A percentile compares a stretch with the other conserved stretches of the same genome.
These are phyloP conservation scores for Syzygium grande DNA, from an alignment of 345 rosid genomes.

Conservation along the genomic window DNA sequence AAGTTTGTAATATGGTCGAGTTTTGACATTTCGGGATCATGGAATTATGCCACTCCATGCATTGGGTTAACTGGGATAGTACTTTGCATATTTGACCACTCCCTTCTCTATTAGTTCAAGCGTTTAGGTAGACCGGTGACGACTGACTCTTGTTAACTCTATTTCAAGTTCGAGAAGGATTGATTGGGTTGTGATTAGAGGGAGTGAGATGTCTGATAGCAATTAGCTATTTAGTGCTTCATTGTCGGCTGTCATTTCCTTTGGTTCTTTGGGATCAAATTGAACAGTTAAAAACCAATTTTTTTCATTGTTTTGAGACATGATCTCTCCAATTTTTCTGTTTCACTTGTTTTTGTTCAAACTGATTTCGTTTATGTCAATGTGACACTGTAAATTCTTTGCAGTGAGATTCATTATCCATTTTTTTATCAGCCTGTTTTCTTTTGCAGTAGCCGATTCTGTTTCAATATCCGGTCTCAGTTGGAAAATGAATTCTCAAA, in stretches of 20 bases:
- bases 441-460: slow-evolving; percentile 74
- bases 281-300: neutral
- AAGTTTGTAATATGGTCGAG: neutral
- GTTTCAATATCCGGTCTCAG: slow-evolving; percentile 48
- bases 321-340: neutral
- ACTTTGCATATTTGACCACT: neutral
- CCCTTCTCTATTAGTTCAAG: neutral
- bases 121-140: too few species aligned
- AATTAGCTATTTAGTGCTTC: neutral
- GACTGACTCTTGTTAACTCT: neutral
- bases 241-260: neutral
- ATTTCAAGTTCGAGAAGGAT: neutral
- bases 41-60: neutral
- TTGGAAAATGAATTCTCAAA: slow-evolving; percentile 77
- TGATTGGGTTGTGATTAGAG: neutral
- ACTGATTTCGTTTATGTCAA: neutral
- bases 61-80: neutral
- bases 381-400: neutral
- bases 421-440: neutral
- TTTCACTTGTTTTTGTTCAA: neutral
- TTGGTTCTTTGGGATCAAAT: neutral
- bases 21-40: neutral
- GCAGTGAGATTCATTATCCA: neutral
- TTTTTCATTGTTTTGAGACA: neutral
- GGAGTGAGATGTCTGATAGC: neutral